phyloP scores from a whole-genome alignment of 192 early-diverging fungal genomes.

The Gryganskiella cystojenkinii region DNA sequence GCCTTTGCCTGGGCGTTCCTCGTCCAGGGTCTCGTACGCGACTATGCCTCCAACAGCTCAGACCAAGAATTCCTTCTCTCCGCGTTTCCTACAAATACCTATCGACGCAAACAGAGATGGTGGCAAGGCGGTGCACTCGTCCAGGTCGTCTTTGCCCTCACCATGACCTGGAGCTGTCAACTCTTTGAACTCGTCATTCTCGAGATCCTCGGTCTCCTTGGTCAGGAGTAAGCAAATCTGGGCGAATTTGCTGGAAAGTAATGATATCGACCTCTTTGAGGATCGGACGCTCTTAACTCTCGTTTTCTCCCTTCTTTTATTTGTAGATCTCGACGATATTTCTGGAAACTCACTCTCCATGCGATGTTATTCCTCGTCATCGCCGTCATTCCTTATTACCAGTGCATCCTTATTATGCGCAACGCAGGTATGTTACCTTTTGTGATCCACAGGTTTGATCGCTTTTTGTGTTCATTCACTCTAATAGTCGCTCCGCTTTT shows the following conservation, averaged over 20 bases:
- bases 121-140: conserved; percentile 70
- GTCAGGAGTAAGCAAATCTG: conserved; percentile 71
- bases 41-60: conserved; percentile 68
- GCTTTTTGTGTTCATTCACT: too few relatives aligned
- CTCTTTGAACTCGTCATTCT: conserved; percentile 88
- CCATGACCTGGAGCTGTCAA: conserved; percentile 78
- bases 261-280: background rate
- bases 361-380: conserved; percentile 76
- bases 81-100: conserved; percentile 43
- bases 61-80: conserved; percentile 50
- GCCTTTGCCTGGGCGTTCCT: conserved; percentile 78
- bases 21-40: conserved; percentile 73
- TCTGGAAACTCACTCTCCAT: conserved; percentile 79
- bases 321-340: conserved; percentile 75
- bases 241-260: too few relatives aligned
- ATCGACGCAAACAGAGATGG: conserved; percentile 48
- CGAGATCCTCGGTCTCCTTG: conserved; percentile 79
- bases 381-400: conserved; percentile 80
- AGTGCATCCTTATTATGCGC: conserved; percentile 70
- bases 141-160: conserved; percentile 78
- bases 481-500: too few relatives aligned
- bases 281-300: background rate
- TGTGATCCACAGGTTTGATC: background rate
- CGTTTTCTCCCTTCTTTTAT: background rate
- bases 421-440: conserved; percentile 41